Conservation (phyloP, 108 stramenopile species). For the Seminavis robusta region DNA sequence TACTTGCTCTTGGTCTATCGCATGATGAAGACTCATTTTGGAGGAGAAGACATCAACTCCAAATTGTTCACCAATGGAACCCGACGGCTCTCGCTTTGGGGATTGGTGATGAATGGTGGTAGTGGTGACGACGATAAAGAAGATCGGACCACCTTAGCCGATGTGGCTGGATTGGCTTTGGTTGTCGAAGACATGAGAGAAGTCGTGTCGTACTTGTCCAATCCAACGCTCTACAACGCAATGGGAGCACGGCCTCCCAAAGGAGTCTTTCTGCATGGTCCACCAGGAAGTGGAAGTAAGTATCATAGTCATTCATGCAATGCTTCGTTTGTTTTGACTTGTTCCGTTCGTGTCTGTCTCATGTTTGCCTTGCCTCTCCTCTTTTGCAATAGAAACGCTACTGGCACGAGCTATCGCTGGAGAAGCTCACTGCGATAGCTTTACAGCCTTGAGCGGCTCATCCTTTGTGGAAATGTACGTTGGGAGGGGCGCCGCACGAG, state of each 20-base stretch:
- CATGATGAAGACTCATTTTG: slow-evolving; percentile 41
- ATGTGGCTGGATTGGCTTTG: slow-evolving; percentile 91
- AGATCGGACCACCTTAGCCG: slow-evolving; percentile 70
- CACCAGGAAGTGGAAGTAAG: slow-evolving; percentile 82
- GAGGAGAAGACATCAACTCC: too few species aligned
- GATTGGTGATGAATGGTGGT: too few species aligned
- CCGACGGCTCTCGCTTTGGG: background rate
- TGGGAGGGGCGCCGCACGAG: slow-evolving; percentile 86
- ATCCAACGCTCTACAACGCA: slow-evolving; percentile 47
- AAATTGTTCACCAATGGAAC: slow-evolving; percentile 1
- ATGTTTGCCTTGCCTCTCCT: too few species aligned
- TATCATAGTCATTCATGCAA: too few species aligned
- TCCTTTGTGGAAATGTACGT: slow-evolving; percentile 87
- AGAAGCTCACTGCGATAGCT: slow-evolving; percentile 42
- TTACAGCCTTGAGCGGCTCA: slow-evolving; percentile 72
- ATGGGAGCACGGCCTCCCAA: slow-evolving; percentile 66
- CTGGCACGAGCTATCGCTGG: slow-evolving; percentile 6
- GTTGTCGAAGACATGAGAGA: slow-evolving; percentile 81
- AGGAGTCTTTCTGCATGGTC: slow-evolving; percentile 80
- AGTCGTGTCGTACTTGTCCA: slow-evolving; percentile 65
- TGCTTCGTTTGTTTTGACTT: too few species aligned
- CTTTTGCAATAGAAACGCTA: too few species aligned
- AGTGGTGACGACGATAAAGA: too few species aligned
- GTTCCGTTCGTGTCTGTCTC: too few species aligned
- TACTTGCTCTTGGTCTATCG: slow-evolving; percentile 75